Base-by-base conservation (phyloP, 2,329 filamentous ascomycete species). In the Curvularia sp. region DNA sequence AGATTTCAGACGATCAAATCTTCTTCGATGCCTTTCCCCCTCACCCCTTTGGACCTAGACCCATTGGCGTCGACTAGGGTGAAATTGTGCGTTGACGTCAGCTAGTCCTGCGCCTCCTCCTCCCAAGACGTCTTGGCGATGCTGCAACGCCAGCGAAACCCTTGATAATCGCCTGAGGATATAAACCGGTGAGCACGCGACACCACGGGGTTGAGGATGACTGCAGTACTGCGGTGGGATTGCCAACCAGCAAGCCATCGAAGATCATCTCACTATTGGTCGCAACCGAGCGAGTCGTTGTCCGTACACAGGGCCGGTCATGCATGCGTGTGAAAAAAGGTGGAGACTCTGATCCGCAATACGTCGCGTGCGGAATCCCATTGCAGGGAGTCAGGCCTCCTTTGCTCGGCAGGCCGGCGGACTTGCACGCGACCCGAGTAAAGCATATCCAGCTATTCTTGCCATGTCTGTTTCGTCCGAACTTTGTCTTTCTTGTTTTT, bases 351-450 rank as follows among this genome's bases (percentile, higher is more conserved):
- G 51, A 47, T 55, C 45, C 46, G 51, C 51, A 32, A 49, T 49
- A 57, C 55, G 51, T 47, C 43, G 55, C 55, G 39, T 36, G 39
- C 43, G 53, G 30, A 28, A 30, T 28, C n/a, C 36, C 3, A 38
- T 34, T 32, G 18, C 51, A 55, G 32, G 39, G 53, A 38, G 55
- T 53, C 52, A 49, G 46, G 54, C 46, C 55, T 30, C 34, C 48
- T 30, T 32, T 58, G 51, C 51, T 58, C 53, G 49, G 55, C 55
- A 41, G 27, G 8, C 25, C 49, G 21, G 30, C 46, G 41, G 55
- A 27, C 46, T 55, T 49, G 50, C 41, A 52, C 54, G 55, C 55
- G 41, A 47, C 41, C 30, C 53, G 48, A 57, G 43, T 50, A 30
- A 46, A 58, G 55, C 45, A 55, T 39, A 34, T 45, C 41, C 25